Base-by-base conservation (phyloP, 2,329 filamentous ascomycete species). In the Colletotrichum gigasporum region DNA sequence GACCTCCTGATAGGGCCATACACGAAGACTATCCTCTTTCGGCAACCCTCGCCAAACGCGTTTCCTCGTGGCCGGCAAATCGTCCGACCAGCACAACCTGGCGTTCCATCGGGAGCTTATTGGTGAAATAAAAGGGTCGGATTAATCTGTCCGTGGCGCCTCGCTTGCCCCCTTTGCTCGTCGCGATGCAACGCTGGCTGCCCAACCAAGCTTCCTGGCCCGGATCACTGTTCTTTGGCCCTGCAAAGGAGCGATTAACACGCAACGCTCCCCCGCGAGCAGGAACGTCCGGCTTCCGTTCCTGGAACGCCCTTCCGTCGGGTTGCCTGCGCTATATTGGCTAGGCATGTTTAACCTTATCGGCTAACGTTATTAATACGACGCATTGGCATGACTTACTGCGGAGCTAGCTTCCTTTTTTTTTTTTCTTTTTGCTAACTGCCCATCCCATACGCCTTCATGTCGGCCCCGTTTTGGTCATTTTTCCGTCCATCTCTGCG, bases 291-390 rank as follows among this genome's bases (percentile, higher is more conserved):
- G 52, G 37, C 41, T 56, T 47, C 53, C 53, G 10, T 47, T 56
- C 53, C 30, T 45, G 41, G 53, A 35, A 9, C 28, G 20, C 22
- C 20, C 12, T 34, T 42, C 53, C 41, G 53, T 18, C 26, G 16
- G 9, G 22, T 35, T n/a, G 39, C 47, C 42, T 47, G 41, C 28
- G 4, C 30, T 56, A 47, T 8, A 37, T 56, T 56, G 30, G 53
- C 53, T 55, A 26, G 28, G 52, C 53, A 37, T 18, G 20, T 37
- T 56, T 47, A 56, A 56, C 53, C 53, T 47, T 56, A 56, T 56
- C 41, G 30, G 22, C 20, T 22, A 56, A 37, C 18, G 39, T 47
- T 56, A 20, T 28, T 47, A 41, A 37, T 16, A 47, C 9, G 11
- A 14, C 20, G 28, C 47, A 14, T 39, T 56, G 10, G 53, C 14